phyloP scores from a whole-genome alignment of 2,329 filamentous ascomycete genomes.

The Xylariales sp. region DNA sequence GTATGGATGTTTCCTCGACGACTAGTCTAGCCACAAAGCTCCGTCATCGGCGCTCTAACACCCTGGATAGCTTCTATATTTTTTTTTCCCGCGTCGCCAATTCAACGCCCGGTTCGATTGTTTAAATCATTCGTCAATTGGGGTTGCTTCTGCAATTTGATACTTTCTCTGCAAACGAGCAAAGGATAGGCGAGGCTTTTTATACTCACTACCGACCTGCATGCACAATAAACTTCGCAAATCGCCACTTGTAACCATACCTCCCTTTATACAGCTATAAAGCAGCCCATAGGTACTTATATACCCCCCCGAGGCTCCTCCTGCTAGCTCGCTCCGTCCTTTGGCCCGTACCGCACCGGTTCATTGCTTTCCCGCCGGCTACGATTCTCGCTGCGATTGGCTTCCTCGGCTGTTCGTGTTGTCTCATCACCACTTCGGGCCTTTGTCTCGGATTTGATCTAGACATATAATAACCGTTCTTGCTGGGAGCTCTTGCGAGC shows the following conservation, averaged over 20 bases:
- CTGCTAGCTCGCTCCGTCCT: constrained; percentile 7
- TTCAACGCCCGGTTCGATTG: constrained; percentile 1
- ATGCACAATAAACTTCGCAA: background rate
- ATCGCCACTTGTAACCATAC: too few species aligned
- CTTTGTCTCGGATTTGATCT: constrained; percentile 1
- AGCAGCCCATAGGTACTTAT: too few species aligned
- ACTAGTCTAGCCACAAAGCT: constrained; percentile 18
- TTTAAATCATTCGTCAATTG: constrained; percentile 19
- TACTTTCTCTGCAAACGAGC: constrained; percentile 1
- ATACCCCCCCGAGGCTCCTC: constrained; percentile 11
- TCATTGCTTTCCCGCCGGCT: constrained; percentile 28
- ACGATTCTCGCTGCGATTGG: constrained; percentile 30
- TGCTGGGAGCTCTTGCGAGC: background rate
- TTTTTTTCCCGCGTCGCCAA: constrained; percentile 3
- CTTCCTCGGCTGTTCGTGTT: constrained; percentile 39
- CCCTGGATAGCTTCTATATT: constrained; percentile 11
- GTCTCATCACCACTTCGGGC: constrained; percentile 15
- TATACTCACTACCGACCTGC: background rate
- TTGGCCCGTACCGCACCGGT: constrained; percentile 27
- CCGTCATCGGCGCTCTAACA: constrained; percentile 35
- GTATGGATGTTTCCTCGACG: constrained; percentile 19
- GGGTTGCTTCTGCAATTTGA: constrained; percentile 7
- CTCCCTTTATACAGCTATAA: too few species aligned
- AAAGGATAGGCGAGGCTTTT: background rate
- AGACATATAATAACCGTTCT: constrained; percentile 27